These are phyloP conservation scores for Pseudogymnoascus sp. DNA, from an alignment of 2,329 filamentous ascomycete genomes.

Conservation along the genomic window DNA sequence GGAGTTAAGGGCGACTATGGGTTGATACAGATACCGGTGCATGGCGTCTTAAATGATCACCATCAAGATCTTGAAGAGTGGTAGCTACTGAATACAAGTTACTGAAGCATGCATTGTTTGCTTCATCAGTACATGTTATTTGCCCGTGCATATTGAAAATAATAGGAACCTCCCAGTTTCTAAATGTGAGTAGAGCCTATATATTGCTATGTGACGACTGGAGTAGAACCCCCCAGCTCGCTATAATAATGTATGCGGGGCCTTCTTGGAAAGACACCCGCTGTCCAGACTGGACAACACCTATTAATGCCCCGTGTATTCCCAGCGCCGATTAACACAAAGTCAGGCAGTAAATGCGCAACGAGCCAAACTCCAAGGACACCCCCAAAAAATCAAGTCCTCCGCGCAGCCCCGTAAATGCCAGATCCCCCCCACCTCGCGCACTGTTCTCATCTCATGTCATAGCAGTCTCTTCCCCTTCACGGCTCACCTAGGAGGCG, in stretches of 20 bases:
- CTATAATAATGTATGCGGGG: neutral
- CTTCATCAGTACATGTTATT: neutral
- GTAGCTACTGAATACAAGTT: neutral
- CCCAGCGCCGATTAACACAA: neutral
- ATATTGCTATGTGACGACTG: constrained; percentile 1
- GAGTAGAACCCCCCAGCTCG: neutral
- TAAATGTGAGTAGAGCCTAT: neutral
- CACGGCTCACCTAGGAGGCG: constrained; percentile 68
- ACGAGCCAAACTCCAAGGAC: neutral
- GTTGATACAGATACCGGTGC: constrained; percentile 4
- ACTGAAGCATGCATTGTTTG: neutral
- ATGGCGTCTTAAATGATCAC: neutral
- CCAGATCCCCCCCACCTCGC: neutral
- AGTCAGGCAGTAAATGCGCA: constrained; percentile 2
- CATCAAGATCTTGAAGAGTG: neutral
- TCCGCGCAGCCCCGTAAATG: constrained; percentile 4
- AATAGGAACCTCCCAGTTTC: neutral
- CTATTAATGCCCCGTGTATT: neutral
- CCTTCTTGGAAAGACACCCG: neutral
- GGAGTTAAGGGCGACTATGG: neutral
- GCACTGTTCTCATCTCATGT: neutral
- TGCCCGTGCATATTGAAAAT: neutral
- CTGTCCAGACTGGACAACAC: neutral
- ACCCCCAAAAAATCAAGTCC: neutral
- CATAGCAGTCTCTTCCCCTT: neutral